Percentiles rank a stretch among this genome's conserved stretches.
Evolutionary conservation across 345 rosid species (phyloP).

Genomic region (Eucalyptus curtisii): DNA sequence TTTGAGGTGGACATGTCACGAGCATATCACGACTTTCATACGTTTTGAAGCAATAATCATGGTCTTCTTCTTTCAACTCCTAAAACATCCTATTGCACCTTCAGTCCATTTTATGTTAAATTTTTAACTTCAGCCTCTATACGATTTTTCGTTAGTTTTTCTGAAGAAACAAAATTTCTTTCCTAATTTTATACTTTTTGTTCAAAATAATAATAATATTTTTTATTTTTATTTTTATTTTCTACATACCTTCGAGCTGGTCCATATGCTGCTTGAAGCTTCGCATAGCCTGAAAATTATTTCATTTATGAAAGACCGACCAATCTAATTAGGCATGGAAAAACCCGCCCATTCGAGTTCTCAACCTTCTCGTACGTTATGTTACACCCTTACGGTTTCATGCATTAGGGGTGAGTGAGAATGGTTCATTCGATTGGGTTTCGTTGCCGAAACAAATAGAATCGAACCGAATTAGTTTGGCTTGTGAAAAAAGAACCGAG

Average conservation of each 20-base stretch:
- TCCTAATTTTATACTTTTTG: background rate
- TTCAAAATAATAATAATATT: background rate
- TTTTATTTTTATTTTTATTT: background rate
- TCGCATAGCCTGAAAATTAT: background rate
- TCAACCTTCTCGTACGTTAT: background rate
- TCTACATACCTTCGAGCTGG: background rate
- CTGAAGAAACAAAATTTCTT: background rate
- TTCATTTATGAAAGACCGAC: background rate
- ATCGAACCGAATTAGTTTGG: background rate
- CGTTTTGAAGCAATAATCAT: background rate
- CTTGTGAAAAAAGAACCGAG: background rate
- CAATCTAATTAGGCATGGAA: background rate
- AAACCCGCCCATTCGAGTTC: background rate
- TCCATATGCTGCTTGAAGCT: background rate
- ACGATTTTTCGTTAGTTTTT: background rate
- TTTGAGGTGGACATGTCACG: background rate
- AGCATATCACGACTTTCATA: background rate
- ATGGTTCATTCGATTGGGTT: background rate
- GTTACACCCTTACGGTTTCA: background rate
- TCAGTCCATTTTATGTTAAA: background rate
- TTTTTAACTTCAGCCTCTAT: background rate
- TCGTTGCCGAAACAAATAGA: background rate
- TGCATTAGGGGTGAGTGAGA: background rate
- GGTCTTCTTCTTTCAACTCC: background rate
- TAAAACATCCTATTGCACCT: background rate